A percentile compares a stretch with the other conserved stretches of the same genome.
Evolutionary conservation across 139 green algal genomes (phyloP).

Genomic region (Chlorella sorokiniana): DNA sequence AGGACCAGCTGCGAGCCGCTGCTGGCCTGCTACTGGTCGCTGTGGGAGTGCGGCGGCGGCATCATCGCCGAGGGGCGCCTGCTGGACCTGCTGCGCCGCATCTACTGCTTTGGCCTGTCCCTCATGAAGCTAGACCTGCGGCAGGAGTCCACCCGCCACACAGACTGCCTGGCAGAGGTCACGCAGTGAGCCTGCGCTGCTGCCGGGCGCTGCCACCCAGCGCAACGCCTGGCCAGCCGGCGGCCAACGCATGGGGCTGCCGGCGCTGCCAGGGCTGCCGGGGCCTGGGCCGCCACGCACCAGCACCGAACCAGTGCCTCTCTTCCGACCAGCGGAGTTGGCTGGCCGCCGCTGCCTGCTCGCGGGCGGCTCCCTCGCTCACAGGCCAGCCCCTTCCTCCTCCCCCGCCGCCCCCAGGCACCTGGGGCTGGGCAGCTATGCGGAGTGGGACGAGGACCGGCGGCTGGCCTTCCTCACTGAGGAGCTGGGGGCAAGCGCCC

Average conservation of each 20-base stretch:
- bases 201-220: no score
- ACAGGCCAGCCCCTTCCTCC: neutral
- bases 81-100: slow-evolving; percentile 89
- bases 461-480: slow-evolving; percentile 67
- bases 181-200: slow-evolving; percentile 50
- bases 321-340: no score
- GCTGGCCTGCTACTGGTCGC: slow-evolving; percentile 84
- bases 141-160: slow-evolving; percentile 88
- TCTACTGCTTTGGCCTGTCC: slow-evolving; percentile 87
- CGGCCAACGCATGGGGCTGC: no score
- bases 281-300: no score
- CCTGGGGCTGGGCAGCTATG: slow-evolving; percentile 85
- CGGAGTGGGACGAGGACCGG: slow-evolving; percentile 73
- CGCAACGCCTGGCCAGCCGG: no score
- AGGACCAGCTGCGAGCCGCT: slow-evolving; percentile 83
- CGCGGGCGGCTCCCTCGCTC: neutral
- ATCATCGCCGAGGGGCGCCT: slow-evolving; percentile 90
- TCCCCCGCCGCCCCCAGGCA: slow-evolving; percentile 49
- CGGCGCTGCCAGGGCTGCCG: no score
- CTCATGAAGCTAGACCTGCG: slow-evolving; percentile 97
- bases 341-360: neutral
- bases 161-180: slow-evolving; percentile 85
- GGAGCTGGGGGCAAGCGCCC: slow-evolving; percentile 75
- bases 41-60: slow-evolving; percentile 86
- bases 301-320: no score